phyloP scores from a whole-genome alignment of 2,329 filamentous ascomycete genomes.

The Coccinonectria pachysandricola region DNA sequence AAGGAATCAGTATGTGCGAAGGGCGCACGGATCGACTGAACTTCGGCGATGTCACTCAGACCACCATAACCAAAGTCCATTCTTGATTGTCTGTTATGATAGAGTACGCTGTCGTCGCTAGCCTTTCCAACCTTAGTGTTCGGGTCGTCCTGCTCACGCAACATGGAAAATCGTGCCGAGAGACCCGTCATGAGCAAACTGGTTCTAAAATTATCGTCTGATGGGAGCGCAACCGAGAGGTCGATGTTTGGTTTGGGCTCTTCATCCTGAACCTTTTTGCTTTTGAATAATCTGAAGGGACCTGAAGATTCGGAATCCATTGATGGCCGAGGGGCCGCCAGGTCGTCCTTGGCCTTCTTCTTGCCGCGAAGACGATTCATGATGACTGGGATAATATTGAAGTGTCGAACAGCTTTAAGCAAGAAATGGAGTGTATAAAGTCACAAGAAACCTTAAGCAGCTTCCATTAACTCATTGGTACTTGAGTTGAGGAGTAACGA shows the following conservation, averaged over 20 bases:
- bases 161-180: constrained; percentile 92
- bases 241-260: constrained; percentile 60
- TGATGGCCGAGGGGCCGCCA: constrained; percentile 34
- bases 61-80: constrained; percentile 47
- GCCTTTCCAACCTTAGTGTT: constrained; percentile 84
- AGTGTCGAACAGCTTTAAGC: no score
- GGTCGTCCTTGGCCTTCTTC: constrained; percentile 57
- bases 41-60: constrained; percentile 81
- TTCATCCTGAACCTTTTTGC: constrained; percentile 42
- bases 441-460: no score
- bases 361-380: constrained; percentile 75
- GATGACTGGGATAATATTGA: constrained; percentile 4
- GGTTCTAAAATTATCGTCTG: constrained; percentile 84
- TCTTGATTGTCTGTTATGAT: constrained; percentile 69
- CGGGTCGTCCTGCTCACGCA: constrained; percentile 88
- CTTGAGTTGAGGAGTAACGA: constrained; percentile 1
- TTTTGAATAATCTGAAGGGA: constrained; percentile 45
- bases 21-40: constrained; percentile 64
- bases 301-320: constrained; percentile 44
- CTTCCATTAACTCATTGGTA: constrained; percentile 14
- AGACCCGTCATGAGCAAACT: constrained; percentile 93
- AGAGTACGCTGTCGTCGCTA: constrained; percentile 86
- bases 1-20: constrained; percentile 55
- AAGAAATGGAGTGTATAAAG: no score
- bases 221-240: constrained; percentile 62